These are phyloP conservation scores for Hylodesmum podocarpum DNA, from an alignment of 306 rosid species.

Conservation along the genomic window DNA sequence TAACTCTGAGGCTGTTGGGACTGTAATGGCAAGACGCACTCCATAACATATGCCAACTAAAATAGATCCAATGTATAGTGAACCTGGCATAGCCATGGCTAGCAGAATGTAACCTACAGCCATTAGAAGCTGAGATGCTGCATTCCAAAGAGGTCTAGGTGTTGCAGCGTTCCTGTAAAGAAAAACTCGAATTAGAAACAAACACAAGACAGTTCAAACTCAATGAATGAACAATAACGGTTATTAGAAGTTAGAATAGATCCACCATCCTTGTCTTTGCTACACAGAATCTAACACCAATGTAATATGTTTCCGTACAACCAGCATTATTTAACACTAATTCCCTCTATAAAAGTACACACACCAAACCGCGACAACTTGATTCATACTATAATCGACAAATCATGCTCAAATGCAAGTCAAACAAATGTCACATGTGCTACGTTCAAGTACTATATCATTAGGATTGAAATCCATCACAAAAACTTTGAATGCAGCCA, in stretches of 20 bases:
- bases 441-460: no score
- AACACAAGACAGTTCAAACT: neutral
- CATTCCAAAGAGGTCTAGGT: conserved; percentile 73
- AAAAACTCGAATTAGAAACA: neutral
- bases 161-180: conserved; percentile 55
- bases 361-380: neutral
- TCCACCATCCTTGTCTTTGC: neutral
- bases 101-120: conserved; percentile 69
- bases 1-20: conserved; percentile 69
- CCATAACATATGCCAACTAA: conserved; percentile 86
- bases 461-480: no score
- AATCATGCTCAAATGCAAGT: neutral
- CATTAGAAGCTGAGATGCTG: conserved; percentile 78
- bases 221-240: neutral
- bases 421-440: no score
- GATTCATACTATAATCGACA: neutral
- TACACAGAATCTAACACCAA: neutral
- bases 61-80: conserved; percentile 71
- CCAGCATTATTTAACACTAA: neutral
- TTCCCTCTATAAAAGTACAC: neutral
- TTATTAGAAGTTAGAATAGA: neutral
- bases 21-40: conserved; percentile 71
- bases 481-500: no score
- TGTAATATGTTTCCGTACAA: neutral
- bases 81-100: conserved; percentile 82